Evolutionary conservation across 2,329 filamentous ascomycete species (phyloP).

Genomic region (Monilinia polystroma): DNA sequence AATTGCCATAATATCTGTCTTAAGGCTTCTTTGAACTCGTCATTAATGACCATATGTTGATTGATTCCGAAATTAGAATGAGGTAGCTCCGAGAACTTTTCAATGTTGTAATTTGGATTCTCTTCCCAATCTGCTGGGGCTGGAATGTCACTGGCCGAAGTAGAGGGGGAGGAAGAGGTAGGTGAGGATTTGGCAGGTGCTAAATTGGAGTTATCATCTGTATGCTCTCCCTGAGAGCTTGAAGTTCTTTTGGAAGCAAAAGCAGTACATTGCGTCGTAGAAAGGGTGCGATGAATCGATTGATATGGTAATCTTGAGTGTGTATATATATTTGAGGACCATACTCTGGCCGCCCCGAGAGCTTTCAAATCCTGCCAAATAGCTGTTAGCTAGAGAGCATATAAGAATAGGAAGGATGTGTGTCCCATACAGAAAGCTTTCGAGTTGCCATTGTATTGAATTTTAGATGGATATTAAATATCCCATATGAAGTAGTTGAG

Average conservation of each 20-base stretch:
- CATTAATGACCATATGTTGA: constrained; percentile 93
- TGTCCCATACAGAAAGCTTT: constrained; percentile 33
- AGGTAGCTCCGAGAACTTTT: constrained; percentile 72
- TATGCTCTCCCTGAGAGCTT: not conserved
- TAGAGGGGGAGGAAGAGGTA: constrained; percentile 11
- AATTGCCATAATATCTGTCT: constrained; percentile 89
- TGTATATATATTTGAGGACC: not conserved
- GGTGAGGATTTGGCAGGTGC: constrained; percentile 2
- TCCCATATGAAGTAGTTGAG: constrained; percentile 15
- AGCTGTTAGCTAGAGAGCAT: constrained; percentile 27
- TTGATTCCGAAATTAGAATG: constrained; percentile 86
- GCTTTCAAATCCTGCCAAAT: constrained; percentile 25
- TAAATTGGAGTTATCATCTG: constrained; percentile 26
- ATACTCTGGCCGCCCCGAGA: constrained; percentile 18
- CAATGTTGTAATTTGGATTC: constrained; percentile 68
- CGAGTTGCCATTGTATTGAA: constrained; percentile 35
- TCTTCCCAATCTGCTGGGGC: constrained; percentile 63
- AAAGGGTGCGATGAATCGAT: constrained; percentile 5
- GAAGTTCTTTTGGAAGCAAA: constrained; percentile 26
- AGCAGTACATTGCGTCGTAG: constrained; percentile 9
- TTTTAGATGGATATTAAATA: constrained; percentile 10
- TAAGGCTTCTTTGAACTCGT: constrained; percentile 89
- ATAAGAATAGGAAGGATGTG: constrained; percentile 20
- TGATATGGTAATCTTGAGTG: constrained; percentile 17
- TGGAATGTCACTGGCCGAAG: constrained; percentile 29